phyloP scores from a whole-genome alignment of 2,329 filamentous ascomycete genomes.

The Colletotrichum noveboracense region DNA sequence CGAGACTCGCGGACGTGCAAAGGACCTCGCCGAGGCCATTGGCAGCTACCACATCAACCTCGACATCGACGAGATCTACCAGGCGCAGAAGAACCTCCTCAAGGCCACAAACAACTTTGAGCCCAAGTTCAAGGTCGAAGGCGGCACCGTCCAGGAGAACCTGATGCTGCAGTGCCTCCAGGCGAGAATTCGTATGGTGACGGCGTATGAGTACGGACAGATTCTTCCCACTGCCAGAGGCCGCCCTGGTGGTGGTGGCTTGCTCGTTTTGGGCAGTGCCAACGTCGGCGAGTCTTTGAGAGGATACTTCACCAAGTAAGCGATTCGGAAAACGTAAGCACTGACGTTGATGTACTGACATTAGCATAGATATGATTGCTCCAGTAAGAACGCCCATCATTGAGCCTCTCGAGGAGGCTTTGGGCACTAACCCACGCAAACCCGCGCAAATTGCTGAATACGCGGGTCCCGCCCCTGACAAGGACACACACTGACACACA shows the following conservation, averaged over 20 bases:
- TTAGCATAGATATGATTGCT: slow-evolving; percentile 12
- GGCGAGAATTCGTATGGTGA: slow-evolving; percentile 65
- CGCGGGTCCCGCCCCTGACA: background rate
- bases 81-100: slow-evolving; percentile 65
- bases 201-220: slow-evolving; percentile 64
- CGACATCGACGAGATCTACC: slow-evolving; percentile 73
- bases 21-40: slow-evolving; percentile 64
- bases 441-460: background rate
- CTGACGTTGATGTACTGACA: background rate
- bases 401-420: background rate
- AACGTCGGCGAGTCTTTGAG: slow-evolving; percentile 60
- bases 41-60: slow-evolving; percentile 76
- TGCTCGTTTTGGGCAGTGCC: slow-evolving; percentile 71
- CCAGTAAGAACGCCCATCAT: background rate
- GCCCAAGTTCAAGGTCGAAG: slow-evolving; percentile 62
- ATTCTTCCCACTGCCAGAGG: slow-evolving; percentile 64
- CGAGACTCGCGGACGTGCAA: slow-evolving; percentile 72
- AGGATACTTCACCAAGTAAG: slow-evolving; percentile 68
- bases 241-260: slow-evolving; percentile 58
- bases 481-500: background rate
- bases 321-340: background rate
- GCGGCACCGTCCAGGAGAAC: slow-evolving; percentile 66
- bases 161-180: slow-evolving; percentile 58
- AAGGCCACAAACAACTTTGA: slow-evolving; percentile 63
- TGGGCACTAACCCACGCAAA: background rate